Conservation (phyloP, 2,329 filamentous ascomycete genomes). For the Trichoderma guizhouense region DNA sequence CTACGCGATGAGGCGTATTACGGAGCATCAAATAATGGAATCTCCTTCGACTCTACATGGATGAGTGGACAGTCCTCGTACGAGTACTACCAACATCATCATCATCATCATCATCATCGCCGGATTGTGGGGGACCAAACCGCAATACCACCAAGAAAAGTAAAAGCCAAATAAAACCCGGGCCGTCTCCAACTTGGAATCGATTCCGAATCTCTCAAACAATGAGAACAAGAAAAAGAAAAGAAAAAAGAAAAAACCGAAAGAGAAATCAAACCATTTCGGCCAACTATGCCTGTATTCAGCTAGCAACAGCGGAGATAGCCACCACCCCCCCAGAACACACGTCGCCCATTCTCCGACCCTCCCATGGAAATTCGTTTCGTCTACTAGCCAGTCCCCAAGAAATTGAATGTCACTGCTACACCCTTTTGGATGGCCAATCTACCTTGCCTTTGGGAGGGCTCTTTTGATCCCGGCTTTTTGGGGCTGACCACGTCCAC, state of each 20-base stretch:
- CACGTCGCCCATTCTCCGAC: neutral
- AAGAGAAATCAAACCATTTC: neutral
- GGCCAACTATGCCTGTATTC: neutral
- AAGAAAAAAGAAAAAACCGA: neutral
- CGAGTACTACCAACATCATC: neutral
- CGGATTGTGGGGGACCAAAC: neutral
- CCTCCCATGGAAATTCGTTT: neutral
- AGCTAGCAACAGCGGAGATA: neutral
- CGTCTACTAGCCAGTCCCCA: neutral
- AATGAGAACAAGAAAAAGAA: neutral
- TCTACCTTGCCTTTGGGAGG: no score
- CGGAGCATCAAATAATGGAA: neutral
- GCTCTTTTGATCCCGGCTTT: no score
- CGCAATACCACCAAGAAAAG: neutral
- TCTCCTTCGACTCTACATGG: neutral
- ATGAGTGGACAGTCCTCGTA: no score
- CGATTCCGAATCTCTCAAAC: neutral
- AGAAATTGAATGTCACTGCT: neutral
- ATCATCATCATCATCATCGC: neutral
- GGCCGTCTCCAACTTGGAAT: neutral
- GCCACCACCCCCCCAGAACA: neutral
- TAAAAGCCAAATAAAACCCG: neutral
- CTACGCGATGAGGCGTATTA: neutral
- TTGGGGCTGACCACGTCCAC: no score
- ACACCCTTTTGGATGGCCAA: neutral